A percentile compares a stretch with the other conserved stretches of the same genome.
phyloP scores from a whole-genome alignment of 805 yeast genomes.

The Metschnikowia arizonensis region DNA sequence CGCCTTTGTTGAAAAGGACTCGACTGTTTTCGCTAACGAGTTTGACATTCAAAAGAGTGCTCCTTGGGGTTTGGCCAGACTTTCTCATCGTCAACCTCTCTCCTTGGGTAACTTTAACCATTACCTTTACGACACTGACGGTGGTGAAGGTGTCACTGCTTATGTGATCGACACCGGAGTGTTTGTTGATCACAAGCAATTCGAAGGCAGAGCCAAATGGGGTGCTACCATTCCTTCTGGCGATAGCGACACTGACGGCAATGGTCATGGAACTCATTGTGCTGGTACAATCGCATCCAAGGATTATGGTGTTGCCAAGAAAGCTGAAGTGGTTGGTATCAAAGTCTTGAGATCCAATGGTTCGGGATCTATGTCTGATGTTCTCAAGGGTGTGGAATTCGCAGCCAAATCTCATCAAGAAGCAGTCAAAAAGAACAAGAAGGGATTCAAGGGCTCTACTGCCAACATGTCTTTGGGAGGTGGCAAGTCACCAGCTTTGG shows the following conservation, averaged over 20 bases:
- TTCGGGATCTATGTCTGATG: constrained; percentile 39
- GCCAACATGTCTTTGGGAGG: constrained; percentile 65
- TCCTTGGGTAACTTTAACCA: constrained; percentile 56
- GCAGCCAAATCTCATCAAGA: constrained; percentile 40
- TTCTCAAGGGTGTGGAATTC: constrained; percentile 43
- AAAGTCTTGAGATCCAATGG: constrained; percentile 40
- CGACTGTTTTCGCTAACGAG: constrained; percentile 56
- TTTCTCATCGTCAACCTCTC: constrained; percentile 74
- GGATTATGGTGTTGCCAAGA: constrained; percentile 79
- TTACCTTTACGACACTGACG: constrained; percentile 39
- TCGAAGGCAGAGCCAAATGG: constrained; percentile 54
- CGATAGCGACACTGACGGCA: constrained; percentile 58
- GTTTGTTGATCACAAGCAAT: constrained; percentile 53
- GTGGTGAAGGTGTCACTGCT: constrained; percentile 54
- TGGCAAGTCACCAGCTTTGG: constrained; percentile 52
- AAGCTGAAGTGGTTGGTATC: constrained; percentile 38
- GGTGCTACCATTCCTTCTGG: constrained; percentile 64
- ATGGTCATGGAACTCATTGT: constrained; percentile 93
- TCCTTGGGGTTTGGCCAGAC: constrained; percentile 93
- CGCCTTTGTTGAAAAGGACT: constrained; percentile 68
- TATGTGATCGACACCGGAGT: constrained; percentile 87
- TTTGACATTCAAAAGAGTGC: constrained; percentile 74
- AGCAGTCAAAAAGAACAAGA: constrained; percentile 33
- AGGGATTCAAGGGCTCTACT: constrained; percentile 55
- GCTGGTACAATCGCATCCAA: constrained; percentile 83